Evolutionary conservation across 169 alveolate genomes (phyloP).

Genomic region (Babesia bovis): DNA sequence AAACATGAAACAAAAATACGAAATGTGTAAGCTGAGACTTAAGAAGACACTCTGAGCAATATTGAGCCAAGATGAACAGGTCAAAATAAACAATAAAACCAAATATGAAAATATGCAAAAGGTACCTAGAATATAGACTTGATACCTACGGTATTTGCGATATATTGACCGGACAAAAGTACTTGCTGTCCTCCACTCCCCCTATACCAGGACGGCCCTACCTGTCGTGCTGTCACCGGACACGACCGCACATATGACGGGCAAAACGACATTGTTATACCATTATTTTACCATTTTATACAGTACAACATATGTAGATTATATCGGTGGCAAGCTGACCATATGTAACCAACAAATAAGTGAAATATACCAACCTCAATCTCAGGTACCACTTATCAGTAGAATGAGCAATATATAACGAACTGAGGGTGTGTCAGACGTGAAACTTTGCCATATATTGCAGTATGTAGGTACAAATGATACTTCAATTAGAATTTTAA

Average conservation of each 20-base stretch:
- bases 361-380: no score
- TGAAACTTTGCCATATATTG: no score
- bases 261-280: no score
- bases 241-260: slow-evolving; percentile 2
- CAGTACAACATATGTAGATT: no score
- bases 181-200: slow-evolving; percentile 18
- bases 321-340: no score
- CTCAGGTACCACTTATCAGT: no score
- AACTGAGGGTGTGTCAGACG: no score
- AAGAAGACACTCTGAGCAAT: slow-evolving; percentile 7
- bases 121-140: background rate
- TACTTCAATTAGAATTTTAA: no score
- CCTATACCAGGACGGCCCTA: slow-evolving; percentile 32
- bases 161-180: background rate
- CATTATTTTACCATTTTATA: no score
- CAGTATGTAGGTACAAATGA: no score
- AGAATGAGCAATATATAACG: no score
- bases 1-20: background rate
- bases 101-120: background rate
- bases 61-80: background rate
- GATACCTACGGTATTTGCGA: background rate
- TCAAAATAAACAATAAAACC: background rate
- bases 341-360: no score
- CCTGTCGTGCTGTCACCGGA: slow-evolving; percentile 43
- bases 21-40: slow-evolving; percentile 33